Evolutionary conservation across 495 filamentous ascomycete species (phyloP).

Genomic region (Tuber umbilicatum): DNA sequence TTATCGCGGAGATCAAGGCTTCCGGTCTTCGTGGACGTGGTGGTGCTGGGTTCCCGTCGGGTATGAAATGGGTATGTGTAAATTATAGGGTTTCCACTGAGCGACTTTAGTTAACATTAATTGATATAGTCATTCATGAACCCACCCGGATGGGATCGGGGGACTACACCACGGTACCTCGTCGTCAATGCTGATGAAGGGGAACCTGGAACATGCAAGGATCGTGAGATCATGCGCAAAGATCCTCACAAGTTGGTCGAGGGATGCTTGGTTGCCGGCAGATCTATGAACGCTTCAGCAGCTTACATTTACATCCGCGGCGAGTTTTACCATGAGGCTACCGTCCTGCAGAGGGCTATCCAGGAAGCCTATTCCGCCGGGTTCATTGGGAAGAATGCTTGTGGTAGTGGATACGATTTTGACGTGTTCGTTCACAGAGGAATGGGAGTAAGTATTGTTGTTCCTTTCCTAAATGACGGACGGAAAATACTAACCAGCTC

Average conservation of each 20-base stretch:
- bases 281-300: slow-evolving; percentile 94
- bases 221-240: slow-evolving; percentile 99
- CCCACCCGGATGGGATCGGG: slow-evolving; percentile 98
- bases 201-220: slow-evolving; percentile 98
- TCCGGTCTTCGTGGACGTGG: slow-evolving; percentile 93
- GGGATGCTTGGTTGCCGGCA: slow-evolving; percentile 91
- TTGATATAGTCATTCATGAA: slow-evolving; percentile 90
- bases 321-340: slow-evolving; percentile 96
- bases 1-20: slow-evolving; percentile 92
- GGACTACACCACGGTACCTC: slow-evolving; percentile 87
- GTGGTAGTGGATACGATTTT: slow-evolving; percentile 93
- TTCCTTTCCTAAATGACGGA: not conserved
- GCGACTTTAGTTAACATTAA: not conserved
- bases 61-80: slow-evolving; percentile 86
- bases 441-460: slow-evolving; percentile 53
- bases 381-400: slow-evolving; percentile 95
- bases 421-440: slow-evolving; percentile 95
- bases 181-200: slow-evolving; percentile 99
- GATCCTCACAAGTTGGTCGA: slow-evolving; percentile 98
- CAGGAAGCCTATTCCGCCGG: slow-evolving; percentile 94
- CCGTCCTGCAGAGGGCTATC: slow-evolving; percentile 86
- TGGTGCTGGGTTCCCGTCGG: slow-evolving; percentile 95
- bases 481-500: slow-evolving; percentile 2
- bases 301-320: slow-evolving; percentile 99
- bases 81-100: not conserved